Evolutionary conservation across 768 basidiomycete genomes (phyloP).

Genomic region (Boletus fagicola): DNA sequence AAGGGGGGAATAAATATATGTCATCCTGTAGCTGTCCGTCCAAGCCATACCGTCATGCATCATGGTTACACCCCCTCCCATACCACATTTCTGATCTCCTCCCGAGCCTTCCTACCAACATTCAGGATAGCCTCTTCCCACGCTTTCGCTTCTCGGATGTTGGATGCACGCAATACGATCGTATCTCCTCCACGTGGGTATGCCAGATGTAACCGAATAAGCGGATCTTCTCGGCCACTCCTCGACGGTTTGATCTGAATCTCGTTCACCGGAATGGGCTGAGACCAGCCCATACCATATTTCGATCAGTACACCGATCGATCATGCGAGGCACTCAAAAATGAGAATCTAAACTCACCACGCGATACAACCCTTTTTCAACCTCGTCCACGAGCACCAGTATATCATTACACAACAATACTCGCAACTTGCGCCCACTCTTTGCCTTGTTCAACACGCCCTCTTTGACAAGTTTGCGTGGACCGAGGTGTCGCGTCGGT

Average conservation of each 20-base stretch:
- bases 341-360: conserved; percentile 57
- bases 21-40: conserved; percentile 3
- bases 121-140: conserved; percentile 46
- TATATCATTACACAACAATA: conserved; percentile 87
- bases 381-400: conserved; percentile 78
- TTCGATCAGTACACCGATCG: conserved; percentile 1
- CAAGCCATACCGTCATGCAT: background rate
- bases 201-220: conserved; percentile 62
- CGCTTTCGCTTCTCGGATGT: conserved; percentile 54
- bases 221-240: conserved; percentile 57
- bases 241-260: conserved; percentile 57
- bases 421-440: conserved; percentile 74
- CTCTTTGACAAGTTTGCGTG: conserved; percentile 76
- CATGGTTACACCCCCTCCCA: background rate
- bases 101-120: conserved; percentile 12
- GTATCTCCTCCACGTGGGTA: conserved; percentile 76
- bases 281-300: background rate
- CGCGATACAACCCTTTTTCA: conserved; percentile 71
- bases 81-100: conserved; percentile 5
- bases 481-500: conserved; percentile 81
- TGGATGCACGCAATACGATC: conserved; percentile 57
- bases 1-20: conserved; percentile 8
- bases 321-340: background rate
- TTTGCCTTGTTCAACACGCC: conserved; percentile 78
- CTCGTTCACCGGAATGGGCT: conserved; percentile 78